A percentile compares a stretch with the other conserved stretches of the same genome.
Evolutionary conservation across 1,284 basidiomycete species (phyloP).

Genomic region (Trametes pubescens): DNA sequence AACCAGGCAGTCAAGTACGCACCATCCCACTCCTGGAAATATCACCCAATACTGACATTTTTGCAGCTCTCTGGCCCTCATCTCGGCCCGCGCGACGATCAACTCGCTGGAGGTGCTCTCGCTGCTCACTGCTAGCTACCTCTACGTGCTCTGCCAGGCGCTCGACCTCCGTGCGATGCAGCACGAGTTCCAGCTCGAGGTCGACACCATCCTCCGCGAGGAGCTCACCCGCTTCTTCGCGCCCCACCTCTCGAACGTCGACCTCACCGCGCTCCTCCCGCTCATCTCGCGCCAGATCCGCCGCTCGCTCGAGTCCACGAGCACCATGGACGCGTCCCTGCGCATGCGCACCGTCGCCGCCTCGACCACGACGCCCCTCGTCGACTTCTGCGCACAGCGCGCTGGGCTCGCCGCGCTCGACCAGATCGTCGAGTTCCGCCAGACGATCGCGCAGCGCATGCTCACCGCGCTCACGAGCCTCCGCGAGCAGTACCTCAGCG

Average conservation of each 20-base stretch:
- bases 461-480: slow-evolving; percentile 56
- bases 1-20: slow-evolving; percentile 87
- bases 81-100: slow-evolving; percentile 82
- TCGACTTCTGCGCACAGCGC: slow-evolving; percentile 62
- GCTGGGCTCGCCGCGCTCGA: slow-evolving; percentile 39
- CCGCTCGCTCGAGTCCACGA: slow-evolving; percentile 68
- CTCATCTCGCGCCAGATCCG: slow-evolving; percentile 52
- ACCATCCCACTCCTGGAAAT: slow-evolving; percentile 10
- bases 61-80: slow-evolving; percentile 77
- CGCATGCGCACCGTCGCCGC: slow-evolving; percentile 74
- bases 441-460: slow-evolving; percentile 54
- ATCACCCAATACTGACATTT: slow-evolving; percentile 20
- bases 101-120: slow-evolving; percentile 80
- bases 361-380: slow-evolving; percentile 63
- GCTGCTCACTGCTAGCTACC: slow-evolving; percentile 76
- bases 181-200: slow-evolving; percentile 62
- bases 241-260: slow-evolving; percentile 45
- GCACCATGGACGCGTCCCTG: slow-evolving; percentile 71
- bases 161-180: slow-evolving; percentile 81
- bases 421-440: slow-evolving; percentile 60
- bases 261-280: slow-evolving; percentile 44
- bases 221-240: slow-evolving; percentile 60
- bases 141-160: slow-evolving; percentile 84
- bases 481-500: slow-evolving; percentile 61
- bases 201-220: slow-evolving; percentile 58